Conservation (phyloP, 805 yeast species). For the Saccharomycopsis olivae region DNA sequence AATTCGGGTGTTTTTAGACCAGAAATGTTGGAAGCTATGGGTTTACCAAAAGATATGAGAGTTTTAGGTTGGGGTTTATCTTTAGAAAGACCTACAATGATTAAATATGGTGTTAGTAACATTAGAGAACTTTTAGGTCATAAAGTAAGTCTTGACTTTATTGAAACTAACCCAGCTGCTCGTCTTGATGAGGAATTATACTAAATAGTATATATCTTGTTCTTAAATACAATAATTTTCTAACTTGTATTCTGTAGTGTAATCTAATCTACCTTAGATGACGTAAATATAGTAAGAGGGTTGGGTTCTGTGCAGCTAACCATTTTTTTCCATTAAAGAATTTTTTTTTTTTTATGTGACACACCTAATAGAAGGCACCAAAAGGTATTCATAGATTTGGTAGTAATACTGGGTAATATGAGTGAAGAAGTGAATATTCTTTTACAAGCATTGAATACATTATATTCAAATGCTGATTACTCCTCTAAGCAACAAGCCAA, state of each 20-base stretch:
- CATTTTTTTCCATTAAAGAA: not conserved
- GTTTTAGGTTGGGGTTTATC: slow-evolving; percentile 97
- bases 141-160: slow-evolving; percentile 88
- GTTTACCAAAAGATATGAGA: slow-evolving; percentile 86
- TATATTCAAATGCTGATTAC: slow-evolving; percentile 35
- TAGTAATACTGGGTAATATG: too few species aligned
- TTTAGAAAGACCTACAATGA: slow-evolving; percentile 98
- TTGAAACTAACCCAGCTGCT: slow-evolving; percentile 95
- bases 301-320: not conserved
- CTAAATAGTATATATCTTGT: too few species aligned
- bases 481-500: slow-evolving; percentile 34
- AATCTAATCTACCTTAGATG: too few species aligned
- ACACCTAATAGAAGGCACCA: too few species aligned
- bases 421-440: slow-evolving; percentile 25
- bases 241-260: too few species aligned
- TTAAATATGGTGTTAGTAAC: slow-evolving; percentile 89
- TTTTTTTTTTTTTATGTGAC: too few species aligned
- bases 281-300: not conserved
- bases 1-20: slow-evolving; percentile 99
- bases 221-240: not conserved
- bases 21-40: slow-evolving; percentile 98
- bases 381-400: too few species aligned
- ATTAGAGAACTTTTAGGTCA: slow-evolving; percentile 96
- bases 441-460: slow-evolving; percentile 33
- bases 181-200: slow-evolving; percentile 74